phyloP scores from a whole-genome alignment of 805 yeast genomes.

The Vanderwaltozyma yarrowii region DNA sequence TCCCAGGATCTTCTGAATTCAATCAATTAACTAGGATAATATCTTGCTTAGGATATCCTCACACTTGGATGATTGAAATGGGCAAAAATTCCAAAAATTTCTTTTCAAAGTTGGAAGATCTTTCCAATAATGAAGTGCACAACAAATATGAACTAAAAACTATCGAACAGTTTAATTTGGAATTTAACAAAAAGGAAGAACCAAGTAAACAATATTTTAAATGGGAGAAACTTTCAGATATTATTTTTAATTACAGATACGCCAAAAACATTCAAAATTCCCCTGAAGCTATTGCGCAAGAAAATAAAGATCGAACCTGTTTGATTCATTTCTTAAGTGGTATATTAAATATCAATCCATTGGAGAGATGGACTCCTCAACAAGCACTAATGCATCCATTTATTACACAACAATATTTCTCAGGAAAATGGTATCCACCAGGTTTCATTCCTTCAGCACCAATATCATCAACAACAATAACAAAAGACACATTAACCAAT shows the following conservation, averaged over 20 bases:
- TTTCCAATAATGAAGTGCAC: no score
- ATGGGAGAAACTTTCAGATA: conserved; percentile 52
- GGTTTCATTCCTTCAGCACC: conserved; percentile 20
- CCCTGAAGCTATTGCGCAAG: conserved; percentile 44
- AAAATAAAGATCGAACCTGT: conserved; percentile 58
- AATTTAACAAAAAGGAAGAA: conserved; percentile 41
- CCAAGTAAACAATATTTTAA: conserved; percentile 78
- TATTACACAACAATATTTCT: conserved; percentile 50
- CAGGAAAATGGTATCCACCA: conserved; percentile 47
- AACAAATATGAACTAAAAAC: conserved; percentile 33
- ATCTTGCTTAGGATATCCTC: conserved; percentile 76
- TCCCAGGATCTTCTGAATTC: conserved; percentile 91
- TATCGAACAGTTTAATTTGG: conserved; percentile 35
- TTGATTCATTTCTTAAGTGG: conserved; percentile 72
- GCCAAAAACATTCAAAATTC: conserved; percentile 42
- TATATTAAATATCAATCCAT: conserved; percentile 72
- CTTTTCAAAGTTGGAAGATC: conserved; percentile 15
- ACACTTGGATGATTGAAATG: conserved; percentile 93
- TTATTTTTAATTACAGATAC: conserved; percentile 63
- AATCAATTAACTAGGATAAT: conserved; percentile 78
- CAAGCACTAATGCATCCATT: conserved; percentile 91
- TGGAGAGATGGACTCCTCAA: conserved; percentile 94
- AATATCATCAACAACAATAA: neutral
- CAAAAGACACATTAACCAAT: neutral
- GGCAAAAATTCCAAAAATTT: conserved; percentile 74